phyloP scores from a whole-genome alignment of 2,329 filamentous ascomycete genomes.

The Sporothrix brasiliensis region DNA sequence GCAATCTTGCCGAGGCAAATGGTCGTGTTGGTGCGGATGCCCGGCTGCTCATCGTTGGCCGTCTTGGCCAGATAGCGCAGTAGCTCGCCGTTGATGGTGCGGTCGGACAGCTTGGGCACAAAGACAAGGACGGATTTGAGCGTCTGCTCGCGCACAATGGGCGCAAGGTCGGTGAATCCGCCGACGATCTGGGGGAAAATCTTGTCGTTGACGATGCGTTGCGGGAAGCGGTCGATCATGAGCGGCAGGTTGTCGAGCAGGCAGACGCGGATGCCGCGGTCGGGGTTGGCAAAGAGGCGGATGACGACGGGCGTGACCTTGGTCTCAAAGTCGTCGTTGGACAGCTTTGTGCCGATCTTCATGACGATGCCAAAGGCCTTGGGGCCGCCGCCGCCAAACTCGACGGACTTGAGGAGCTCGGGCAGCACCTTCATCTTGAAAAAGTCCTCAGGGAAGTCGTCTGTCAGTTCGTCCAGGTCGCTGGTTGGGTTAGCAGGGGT shows the following conservation, averaged over 20 bases:
- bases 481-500: slow-evolving; percentile 39
- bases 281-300: slow-evolving; percentile 84
- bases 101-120: slow-evolving; percentile 85
- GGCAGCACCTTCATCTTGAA: slow-evolving; percentile 97
- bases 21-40: slow-evolving; percentile 96
- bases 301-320: slow-evolving; percentile 85
- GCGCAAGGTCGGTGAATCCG: slow-evolving; percentile 89
- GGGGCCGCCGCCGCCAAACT: slow-evolving; percentile 92
- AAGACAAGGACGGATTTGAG: slow-evolving; percentile 90
- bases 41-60: slow-evolving; percentile 95
- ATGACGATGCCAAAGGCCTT: slow-evolving; percentile 87
- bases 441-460: slow-evolving; percentile 96
- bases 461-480: slow-evolving; percentile 81
- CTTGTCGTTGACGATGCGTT: slow-evolving; percentile 91
- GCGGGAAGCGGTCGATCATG: slow-evolving; percentile 88
- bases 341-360: slow-evolving; percentile 85
- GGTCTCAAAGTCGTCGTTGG: slow-evolving; percentile 84
- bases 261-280: slow-evolving; percentile 88
- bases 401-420: slow-evolving; percentile 96
- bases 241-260: slow-evolving; percentile 82
- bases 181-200: slow-evolving; percentile 97
- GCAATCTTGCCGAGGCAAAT: slow-evolving; percentile 97
- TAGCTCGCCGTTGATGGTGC: slow-evolving; percentile 90
- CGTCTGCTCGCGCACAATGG: slow-evolving; percentile 91
- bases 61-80: slow-evolving; percentile 90